Evolutionary conservation across 2,329 filamentous ascomycete species (phyloP).

Genomic region (Penicillium sp.): DNA sequence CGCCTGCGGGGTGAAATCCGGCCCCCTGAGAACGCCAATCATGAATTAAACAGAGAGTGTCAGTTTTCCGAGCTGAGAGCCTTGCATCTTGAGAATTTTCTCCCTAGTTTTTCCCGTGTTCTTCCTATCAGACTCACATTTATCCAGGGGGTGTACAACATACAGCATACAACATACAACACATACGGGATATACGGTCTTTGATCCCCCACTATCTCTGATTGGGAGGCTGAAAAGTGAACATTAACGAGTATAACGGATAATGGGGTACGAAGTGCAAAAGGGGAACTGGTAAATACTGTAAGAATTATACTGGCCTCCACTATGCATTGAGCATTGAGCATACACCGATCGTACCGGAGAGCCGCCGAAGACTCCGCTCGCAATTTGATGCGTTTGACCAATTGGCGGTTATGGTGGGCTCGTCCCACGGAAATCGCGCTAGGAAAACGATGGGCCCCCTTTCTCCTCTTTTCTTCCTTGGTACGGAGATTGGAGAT

Average conservation of each 20-base stretch:
- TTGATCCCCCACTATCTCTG: neutral
- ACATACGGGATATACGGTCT: neutral
- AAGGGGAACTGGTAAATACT: neutral
- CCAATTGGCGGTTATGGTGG: neutral
- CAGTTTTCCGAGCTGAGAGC: constrained; percentile 24
- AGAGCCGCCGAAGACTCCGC: constrained; percentile 18
- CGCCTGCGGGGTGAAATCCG: constrained; percentile 23
- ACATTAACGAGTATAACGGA: neutral
- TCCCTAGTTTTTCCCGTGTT: constrained; percentile 16
- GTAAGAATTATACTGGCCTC: neutral
- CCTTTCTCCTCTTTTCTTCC: constrained; percentile 6
- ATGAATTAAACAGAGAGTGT: constrained; percentile 11
- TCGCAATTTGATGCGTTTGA: constrained; percentile 1
- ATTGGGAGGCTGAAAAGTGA: neutral
- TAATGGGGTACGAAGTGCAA: neutral
- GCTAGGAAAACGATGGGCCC: neutral
- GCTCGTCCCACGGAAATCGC: neutral
- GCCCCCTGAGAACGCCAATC: constrained; percentile 19
- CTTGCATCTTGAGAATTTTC: constrained; percentile 20
- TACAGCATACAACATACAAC: neutral
- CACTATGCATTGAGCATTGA: neutral
- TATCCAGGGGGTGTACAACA: neutral
- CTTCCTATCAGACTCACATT: constrained; percentile 12
- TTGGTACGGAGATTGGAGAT: constrained; percentile 1
- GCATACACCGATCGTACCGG: constrained; percentile 7